Base-by-base conservation (phyloP, 331 rosid genomes). In the Dryas integrifolia region DNA sequence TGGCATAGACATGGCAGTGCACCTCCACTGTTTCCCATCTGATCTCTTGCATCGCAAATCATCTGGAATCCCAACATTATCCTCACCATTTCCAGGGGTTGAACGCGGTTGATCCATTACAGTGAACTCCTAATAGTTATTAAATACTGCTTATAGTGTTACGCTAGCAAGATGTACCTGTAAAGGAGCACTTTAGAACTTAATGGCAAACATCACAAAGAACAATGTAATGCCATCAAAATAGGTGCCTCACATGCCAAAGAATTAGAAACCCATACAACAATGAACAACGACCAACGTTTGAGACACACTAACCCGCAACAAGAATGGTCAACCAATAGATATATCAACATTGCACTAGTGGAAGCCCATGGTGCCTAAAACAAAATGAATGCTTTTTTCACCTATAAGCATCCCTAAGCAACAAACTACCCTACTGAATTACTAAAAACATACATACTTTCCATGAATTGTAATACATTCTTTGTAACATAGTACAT, bases 1-100 rank as follows among this genome's bases (percentile, higher is more conserved):
- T 0, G 99, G 99, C 98, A 95, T 95, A 4, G 99, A 95, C 93
- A 83, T 84, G 24, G 98, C 99, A 9, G 99, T 92, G 81, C 99
- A 92, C 67, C 99, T 76, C 98, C 99, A 95, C 72, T 90, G 99
- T 76, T 95, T 95, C 62, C 99, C 99, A 72, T 95, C 99, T 0
- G 99, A 92, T 70, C 99, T 84, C 88, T 92, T 95, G 92, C 99
- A 95, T 14, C 97, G 88, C 79, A 95, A 82, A 76, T 95, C 99
- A 67, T 95, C 99, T 0, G 96, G 99, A 76, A 95, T 90, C 60
- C 98, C 93, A 6, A 69, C 83, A 70, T 77, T 85, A 45, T 95
- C 99, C 30, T 92, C 98, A 6, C 82, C 85, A 69, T 79, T 83
- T 49, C 85, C 88, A 2, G 85, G 75, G n/a, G 68, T 9, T 38